Percentiles rank a stretch among this genome's conserved stretches.
Conservation (phyloP, 495 filamentous ascomycete genomes). For the Podospora pseudoanserina region DNA sequence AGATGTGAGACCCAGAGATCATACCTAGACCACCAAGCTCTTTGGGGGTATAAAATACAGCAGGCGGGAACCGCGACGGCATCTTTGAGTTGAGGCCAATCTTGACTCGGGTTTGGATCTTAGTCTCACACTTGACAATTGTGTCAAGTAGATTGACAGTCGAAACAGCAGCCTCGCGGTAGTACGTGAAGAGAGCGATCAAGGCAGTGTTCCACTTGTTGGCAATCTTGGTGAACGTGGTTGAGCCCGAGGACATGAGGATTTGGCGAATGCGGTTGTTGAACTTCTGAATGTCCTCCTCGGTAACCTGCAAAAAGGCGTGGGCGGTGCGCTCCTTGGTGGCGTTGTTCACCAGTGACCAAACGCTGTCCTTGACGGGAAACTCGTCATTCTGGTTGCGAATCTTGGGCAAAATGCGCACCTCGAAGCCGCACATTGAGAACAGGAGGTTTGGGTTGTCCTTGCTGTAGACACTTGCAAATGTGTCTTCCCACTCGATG, state of each 20-base stretch:
- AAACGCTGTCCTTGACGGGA: constrained; percentile 94
- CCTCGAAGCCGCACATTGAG: constrained; percentile 98
- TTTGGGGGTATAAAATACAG: constrained; percentile 99
- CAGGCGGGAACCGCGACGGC: constrained; percentile 97
- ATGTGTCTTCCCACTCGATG: constrained; percentile 99
- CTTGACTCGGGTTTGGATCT: constrained; percentile 99
- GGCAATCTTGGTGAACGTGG: constrained; percentile 99
- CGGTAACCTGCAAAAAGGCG: constrained; percentile 96
- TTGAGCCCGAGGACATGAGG: constrained; percentile 97
- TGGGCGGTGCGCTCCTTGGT: constrained; percentile 97
- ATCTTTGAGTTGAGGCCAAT: constrained; percentile 99
- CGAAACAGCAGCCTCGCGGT: constrained; percentile 96
- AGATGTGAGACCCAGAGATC: constrained; percentile 98
- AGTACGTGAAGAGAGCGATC: constrained; percentile 99
- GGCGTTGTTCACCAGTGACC: constrained; percentile 93
- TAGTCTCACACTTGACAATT: constrained; percentile 99
- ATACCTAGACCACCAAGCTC: constrained; percentile 97
- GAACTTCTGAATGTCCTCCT: constrained; percentile 98
- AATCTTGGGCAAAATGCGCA: constrained; percentile 93
- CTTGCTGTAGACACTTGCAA: constrained; percentile 96
- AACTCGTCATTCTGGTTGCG: constrained; percentile 96
- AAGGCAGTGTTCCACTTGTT: constrained; percentile 99
- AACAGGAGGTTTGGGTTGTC: constrained; percentile 98
- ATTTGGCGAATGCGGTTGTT: constrained; percentile 99
- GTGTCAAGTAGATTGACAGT: constrained; percentile 95